These are phyloP conservation scores for Prunus padus DNA, from an alignment of 306 rosid species.

Conservation along the genomic window DNA sequence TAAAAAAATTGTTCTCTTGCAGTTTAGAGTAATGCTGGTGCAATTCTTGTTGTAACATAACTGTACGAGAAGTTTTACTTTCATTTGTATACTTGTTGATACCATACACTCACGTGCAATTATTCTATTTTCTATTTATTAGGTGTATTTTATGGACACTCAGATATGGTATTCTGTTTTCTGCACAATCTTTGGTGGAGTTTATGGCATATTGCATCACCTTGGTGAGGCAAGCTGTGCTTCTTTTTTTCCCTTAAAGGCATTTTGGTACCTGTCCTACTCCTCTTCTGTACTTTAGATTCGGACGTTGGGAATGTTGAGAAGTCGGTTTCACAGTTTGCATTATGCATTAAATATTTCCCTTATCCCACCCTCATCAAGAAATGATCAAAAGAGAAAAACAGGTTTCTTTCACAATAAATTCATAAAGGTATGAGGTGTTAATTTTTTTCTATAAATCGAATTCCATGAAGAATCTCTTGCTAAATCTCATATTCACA, in stretches of 20 bases:
- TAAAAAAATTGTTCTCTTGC: constrained; percentile 34
- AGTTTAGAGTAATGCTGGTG: constrained; percentile 92
- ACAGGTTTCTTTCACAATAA: constrained; percentile 56
- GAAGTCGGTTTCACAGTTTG: constrained; percentile 85
- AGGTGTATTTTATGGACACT: constrained; percentile 97
- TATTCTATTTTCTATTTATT: constrained; percentile 22
- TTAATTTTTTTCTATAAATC: constrained; percentile 2
- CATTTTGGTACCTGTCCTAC: constrained; percentile 30
- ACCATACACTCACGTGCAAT: constrained; percentile 8
- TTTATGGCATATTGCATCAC: constrained; percentile 87
- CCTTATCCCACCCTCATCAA: constrained; percentile 64
- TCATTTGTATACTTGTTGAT: not conserved
- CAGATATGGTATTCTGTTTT: constrained; percentile 98
- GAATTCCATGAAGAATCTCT: constrained; percentile 1
- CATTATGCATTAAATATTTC: constrained; percentile 80
- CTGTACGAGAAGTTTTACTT: not conserved
- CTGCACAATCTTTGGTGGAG: constrained; percentile 90
- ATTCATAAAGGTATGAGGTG: constrained; percentile 59
- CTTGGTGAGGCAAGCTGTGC: constrained; percentile 82
- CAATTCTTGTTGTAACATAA: constrained; percentile 54
- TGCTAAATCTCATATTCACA: constrained; percentile 38
- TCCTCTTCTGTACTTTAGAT: constrained; percentile 51
- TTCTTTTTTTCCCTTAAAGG: constrained; percentile 12
- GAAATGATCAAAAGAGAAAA: constrained; percentile 56
- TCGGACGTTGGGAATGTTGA: constrained; percentile 93